Evolutionary conservation across 1,284 basidiomycete species (phyloP).

Genomic region (Schizophyllum commune): DNA sequence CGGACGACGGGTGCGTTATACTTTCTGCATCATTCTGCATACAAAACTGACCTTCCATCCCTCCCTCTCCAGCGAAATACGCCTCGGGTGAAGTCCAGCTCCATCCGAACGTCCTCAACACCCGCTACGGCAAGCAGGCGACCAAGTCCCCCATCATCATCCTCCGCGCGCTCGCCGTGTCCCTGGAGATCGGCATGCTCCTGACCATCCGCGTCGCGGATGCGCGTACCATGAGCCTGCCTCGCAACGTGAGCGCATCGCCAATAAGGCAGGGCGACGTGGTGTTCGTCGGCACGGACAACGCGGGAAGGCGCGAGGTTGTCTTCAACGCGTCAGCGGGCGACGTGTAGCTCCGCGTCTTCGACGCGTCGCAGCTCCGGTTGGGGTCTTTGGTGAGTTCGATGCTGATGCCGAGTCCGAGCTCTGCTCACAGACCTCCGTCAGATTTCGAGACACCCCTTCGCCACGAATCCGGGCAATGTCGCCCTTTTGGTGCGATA

Average conservation of each 20-base stretch:
- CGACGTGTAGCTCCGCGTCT: neutral
- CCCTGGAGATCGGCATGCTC: constrained; percentile 26
- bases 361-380: neutral
- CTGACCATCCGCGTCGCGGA: constrained; percentile 23
- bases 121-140: constrained; percentile 22
- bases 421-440: no score
- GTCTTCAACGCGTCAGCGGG: constrained; percentile 7
- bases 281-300: constrained; percentile 18
- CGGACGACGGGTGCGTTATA: constrained; percentile 3
- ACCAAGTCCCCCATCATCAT: constrained; percentile 22
- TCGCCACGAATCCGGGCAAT: neutral
- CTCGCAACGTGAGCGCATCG: neutral
- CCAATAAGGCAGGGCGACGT: constrained; percentile 14
- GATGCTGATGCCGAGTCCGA: neutral
- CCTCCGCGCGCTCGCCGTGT: constrained; percentile 26
- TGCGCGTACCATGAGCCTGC: constrained; percentile 4
- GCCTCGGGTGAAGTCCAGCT: constrained; percentile 26
- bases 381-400: neutral
- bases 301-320: constrained; percentile 13
- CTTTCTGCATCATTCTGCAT: constrained; percentile 14
- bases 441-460: neutral
- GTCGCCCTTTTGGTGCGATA: no score
- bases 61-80: constrained; percentile 13
- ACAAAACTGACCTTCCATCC: neutral
- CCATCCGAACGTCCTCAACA: constrained; percentile 21